phyloP scores from a whole-genome alignment of 1,139 yeast genomes.

The Kodamaea suecica region DNA sequence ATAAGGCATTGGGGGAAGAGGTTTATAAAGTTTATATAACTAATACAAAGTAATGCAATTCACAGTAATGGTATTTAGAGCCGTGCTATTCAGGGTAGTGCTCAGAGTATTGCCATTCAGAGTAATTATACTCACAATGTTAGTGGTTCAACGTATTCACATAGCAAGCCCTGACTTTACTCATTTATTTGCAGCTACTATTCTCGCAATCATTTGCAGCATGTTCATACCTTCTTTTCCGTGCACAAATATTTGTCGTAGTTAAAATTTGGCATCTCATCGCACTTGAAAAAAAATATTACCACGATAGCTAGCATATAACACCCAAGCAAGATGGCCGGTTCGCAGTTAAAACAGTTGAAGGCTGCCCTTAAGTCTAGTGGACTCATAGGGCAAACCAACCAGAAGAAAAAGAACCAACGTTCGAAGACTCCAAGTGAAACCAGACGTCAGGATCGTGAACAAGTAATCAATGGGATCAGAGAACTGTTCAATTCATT shows the following conservation, averaged over 20 bases:
- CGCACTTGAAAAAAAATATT: slow-evolving; percentile 5
- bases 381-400: slow-evolving; percentile 82
- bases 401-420: slow-evolving; percentile 52
- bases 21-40: not conserved
- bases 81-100: no score
- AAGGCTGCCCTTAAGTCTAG: slow-evolving; percentile 72
- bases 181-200: no score
- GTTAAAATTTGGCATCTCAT: slow-evolving; percentile 2
- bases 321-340: slow-evolving; percentile 57
- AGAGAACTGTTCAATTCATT: slow-evolving; percentile 87
- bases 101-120: no score
- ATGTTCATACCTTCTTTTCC: slow-evolving; percentile 1
- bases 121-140: no score
- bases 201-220: no score
- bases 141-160: no score
- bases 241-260: not conserved
- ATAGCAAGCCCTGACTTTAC: no score
- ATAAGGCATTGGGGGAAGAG: slow-evolving; percentile 1
- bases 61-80: no score
- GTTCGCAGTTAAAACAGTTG: slow-evolving; percentile 81
- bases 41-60: no score
- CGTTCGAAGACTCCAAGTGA: slow-evolving; percentile 61
- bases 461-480: slow-evolving; percentile 54
- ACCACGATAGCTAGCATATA: slow-evolving; percentile 2
- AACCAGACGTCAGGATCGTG: slow-evolving; percentile 64